A percentile compares a stretch with the other conserved stretches of the same genome.
phyloP scores from a whole-genome alignment of 306 rosid species.

The cucumber (Cucumis sativus) region DNA sequence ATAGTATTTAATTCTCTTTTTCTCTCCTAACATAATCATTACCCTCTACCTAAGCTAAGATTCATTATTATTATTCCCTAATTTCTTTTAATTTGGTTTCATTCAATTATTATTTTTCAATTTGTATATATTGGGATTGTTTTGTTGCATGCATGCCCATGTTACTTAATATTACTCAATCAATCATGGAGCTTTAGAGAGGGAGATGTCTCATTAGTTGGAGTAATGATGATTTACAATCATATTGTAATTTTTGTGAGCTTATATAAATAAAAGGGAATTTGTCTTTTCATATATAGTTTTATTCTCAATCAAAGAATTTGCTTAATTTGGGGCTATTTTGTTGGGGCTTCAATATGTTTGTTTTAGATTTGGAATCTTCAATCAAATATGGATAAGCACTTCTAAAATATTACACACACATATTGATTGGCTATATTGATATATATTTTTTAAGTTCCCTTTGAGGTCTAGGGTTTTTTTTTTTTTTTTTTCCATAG shows the following conservation, averaged over 20 bases:
- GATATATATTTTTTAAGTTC: too few relatives aligned
- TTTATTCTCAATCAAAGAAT: background rate
- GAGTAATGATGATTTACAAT: constrained; percentile 5
- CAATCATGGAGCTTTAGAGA: background rate
- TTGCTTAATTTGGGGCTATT: background rate
- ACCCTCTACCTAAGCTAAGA: background rate
- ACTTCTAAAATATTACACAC: too few relatives aligned
- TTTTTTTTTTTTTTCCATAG: background rate
- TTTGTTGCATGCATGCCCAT: constrained; percentile 4
- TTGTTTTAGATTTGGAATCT: background rate
- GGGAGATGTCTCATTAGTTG: background rate
- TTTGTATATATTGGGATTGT: background rate
- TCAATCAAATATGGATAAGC: background rate
- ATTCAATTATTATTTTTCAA: background rate
- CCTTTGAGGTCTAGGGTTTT: too few relatives aligned
- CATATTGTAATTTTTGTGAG: background rate
- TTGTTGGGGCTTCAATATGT: background rate
- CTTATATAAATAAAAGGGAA: background rate
- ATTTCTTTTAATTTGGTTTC: background rate
- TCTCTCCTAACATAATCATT: background rate
- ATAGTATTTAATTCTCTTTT: too few relatives aligned
- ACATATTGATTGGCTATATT: background rate
- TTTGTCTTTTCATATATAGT: background rate
- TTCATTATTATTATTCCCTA: background rate
- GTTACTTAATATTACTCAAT: background rate